A percentile compares a stretch with the other conserved stretches of the same genome.
phyloP scores from a whole-genome alignment of 495 filamentous ascomycete genomes.

The Lindgomyces ingoldianus region DNA sequence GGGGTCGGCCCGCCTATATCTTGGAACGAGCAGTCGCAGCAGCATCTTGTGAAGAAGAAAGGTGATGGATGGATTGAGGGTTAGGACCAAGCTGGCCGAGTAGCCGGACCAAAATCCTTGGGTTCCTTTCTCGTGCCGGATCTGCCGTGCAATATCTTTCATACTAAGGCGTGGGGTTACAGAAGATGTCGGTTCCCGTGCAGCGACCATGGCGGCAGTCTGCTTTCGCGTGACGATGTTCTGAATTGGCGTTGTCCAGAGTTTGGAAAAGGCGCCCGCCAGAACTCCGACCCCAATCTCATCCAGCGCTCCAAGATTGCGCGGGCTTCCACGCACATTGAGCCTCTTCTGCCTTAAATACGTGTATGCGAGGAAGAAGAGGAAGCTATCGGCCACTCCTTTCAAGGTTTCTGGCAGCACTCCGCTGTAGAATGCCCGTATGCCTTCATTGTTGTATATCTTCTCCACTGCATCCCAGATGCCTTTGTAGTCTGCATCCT shows the following conservation, averaged over 20 bases:
- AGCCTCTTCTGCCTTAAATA: constrained; percentile 66
- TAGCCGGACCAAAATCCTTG: constrained; percentile 89
- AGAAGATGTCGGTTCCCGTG: constrained; percentile 15
- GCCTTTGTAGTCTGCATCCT: constrained; percentile 54
- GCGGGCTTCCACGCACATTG: constrained; percentile 11
- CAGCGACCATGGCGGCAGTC: constrained; percentile 57
- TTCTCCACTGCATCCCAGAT: constrained; percentile 68
- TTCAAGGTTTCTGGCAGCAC: constrained; percentile 71
- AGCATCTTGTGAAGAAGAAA: constrained; percentile 78
- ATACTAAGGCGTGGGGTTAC: constrained; percentile 45
- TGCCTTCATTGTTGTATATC: constrained; percentile 71
- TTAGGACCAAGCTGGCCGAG: constrained; percentile 74
- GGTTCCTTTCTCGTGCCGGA: constrained; percentile 70
- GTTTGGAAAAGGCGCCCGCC: constrained; percentile 74
- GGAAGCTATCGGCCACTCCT: constrained; percentile 72
- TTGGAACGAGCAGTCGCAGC: constrained; percentile 58
- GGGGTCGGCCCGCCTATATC: constrained; percentile 55
- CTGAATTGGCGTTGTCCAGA: constrained; percentile 78
- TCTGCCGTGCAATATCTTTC: constrained; percentile 62
- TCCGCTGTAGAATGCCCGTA: constrained; percentile 74
- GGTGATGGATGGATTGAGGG: constrained; percentile 83
- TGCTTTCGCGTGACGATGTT: constrained; percentile 85
- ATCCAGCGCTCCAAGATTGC: constrained; percentile 62
- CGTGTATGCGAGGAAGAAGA: constrained; percentile 84
- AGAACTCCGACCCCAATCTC: constrained; percentile 76